phyloP scores from a whole-genome alignment of 805 yeast genomes.

The Monosporozyma yasuniensis region DNA sequence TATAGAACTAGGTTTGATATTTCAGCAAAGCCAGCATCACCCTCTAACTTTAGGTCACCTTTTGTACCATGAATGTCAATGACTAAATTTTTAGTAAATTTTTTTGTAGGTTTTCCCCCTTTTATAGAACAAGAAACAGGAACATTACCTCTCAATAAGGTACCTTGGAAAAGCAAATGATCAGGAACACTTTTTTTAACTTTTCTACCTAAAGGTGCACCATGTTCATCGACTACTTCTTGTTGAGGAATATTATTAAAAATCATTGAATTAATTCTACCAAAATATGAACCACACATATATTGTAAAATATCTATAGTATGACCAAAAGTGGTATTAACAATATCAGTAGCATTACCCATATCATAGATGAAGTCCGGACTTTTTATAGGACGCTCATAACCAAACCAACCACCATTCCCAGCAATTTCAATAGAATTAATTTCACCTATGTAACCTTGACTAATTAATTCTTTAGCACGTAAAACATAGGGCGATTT shows the following conservation, averaged over 20 bases:
- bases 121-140: conserved; percentile 27
- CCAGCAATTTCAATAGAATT: conserved; percentile 26
- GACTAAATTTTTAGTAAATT: conserved; percentile 27
- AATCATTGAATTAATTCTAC: conserved; percentile 22
- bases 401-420: conserved; percentile 29
- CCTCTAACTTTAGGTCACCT: conserved; percentile 28
- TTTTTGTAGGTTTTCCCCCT: conserved; percentile 28
- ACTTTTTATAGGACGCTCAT: conserved; percentile 22
- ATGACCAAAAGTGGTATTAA: conserved; percentile 26
- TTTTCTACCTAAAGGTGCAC: conserved; percentile 15
- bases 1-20: conserved; percentile 26
- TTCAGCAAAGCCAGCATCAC: conserved; percentile 30
- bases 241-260: conserved; percentile 26
- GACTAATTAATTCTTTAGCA: conserved; percentile 24
- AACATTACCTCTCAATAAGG: conserved; percentile 20
- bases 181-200: conserved; percentile 24
- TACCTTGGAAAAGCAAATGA: conserved; percentile 26
- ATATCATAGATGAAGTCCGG: conserved; percentile 23
- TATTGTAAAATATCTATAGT: conserved; percentile 26
- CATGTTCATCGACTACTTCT: conserved; percentile 21
- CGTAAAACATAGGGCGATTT: conserved; percentile 26
- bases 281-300: conserved; percentile 25
- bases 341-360: conserved; percentile 23
- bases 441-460: conserved; percentile 26
- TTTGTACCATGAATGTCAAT: conserved; percentile 29